These are phyloP conservation scores for Suillus sp. DNA, from an alignment of 768 basidiomycete species.

Conservation along the genomic window DNA sequence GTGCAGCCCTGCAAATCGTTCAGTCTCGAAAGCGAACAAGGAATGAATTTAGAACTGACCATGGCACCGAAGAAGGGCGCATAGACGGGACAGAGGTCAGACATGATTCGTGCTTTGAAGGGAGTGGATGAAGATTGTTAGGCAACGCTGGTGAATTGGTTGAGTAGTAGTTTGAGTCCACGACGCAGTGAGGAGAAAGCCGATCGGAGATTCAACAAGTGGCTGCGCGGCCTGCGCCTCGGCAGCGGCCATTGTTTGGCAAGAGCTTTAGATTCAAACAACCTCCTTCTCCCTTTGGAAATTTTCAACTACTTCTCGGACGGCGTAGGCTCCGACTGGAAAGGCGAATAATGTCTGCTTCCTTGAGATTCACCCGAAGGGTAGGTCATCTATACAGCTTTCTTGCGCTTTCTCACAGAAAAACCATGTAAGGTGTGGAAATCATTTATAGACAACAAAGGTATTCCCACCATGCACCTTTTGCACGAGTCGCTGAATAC, in stretches of 20 bases:
- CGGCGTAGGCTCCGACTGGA: not conserved
- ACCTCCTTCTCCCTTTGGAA: slow-evolving; percentile 21
- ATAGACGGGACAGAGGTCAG: slow-evolving; percentile 90
- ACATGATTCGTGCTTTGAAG: slow-evolving; percentile 43
- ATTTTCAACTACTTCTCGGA: not conserved
- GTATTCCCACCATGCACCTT: slow-evolving; percentile 35
- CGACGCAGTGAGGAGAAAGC: slow-evolving; percentile 19
- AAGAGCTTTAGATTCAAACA: slow-evolving; percentile 34
- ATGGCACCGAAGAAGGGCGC: slow-evolving; percentile 98
- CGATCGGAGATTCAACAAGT: slow-evolving; percentile 29
- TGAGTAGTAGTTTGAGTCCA: slow-evolving; percentile 14
- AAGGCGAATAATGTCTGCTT: slow-evolving; percentile 54
- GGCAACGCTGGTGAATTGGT: not conserved
- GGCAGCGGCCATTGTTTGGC: slow-evolving; percentile 26
- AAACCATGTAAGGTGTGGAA: slow-evolving; percentile 66
- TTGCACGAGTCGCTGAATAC: slow-evolving; percentile 12
- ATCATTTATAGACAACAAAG: slow-evolving; percentile 76
- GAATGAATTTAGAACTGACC: slow-evolving; percentile 49
- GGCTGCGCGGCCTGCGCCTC: slow-evolving; percentile 16
- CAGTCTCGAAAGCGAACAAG: slow-evolving; percentile 10
- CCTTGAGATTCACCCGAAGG: slow-evolving; percentile 67
- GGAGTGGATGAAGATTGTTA: slow-evolving; percentile 7
- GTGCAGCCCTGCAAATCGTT: slow-evolving; percentile 77
- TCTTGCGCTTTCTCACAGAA: slow-evolving; percentile 10
- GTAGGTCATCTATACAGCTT: slow-evolving; percentile 36